Percentiles rank a stretch among this genome's conserved stretches.
Conservation (phyloP, 441 rosid species). For the Pelargonium citronellum region DNA sequence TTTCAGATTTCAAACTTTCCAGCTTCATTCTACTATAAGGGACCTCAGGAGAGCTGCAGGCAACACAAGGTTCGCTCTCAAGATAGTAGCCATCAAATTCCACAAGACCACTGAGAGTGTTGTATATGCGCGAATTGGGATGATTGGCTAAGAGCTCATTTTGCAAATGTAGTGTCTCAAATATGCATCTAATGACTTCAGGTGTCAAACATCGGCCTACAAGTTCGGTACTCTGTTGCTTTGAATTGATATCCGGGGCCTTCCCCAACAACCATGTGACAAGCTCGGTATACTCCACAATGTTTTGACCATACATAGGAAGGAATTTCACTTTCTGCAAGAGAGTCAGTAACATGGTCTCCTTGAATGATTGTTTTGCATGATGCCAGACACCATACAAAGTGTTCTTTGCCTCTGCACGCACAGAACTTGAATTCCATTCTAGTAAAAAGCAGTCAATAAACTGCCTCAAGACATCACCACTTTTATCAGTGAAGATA, state of each 20-base stretch:
- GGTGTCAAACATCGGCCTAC: conserved; percentile 80
- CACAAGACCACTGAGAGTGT: conserved; percentile 88
- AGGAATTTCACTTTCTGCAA: conserved; percentile 69
- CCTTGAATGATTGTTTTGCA: conserved; percentile 83
- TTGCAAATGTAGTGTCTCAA: conserved; percentile 91
- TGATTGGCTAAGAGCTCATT: conserved; percentile 99
- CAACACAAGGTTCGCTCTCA: conserved; percentile 99
- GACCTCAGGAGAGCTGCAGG: conserved; percentile 99
- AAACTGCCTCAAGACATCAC: conserved; percentile 82
- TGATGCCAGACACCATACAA: conserved; percentile 98
- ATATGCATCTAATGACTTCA: conserved; percentile 77
- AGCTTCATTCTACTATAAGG: conserved; percentile 99
- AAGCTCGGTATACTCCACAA: conserved; percentile 94
- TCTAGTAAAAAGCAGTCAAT: conserved; percentile 92
- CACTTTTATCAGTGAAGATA: conserved; percentile 72
- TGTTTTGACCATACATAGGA: conserved; percentile 97
- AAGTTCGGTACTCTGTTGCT: conserved; percentile 65
- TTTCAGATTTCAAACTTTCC: conserved; percentile 98
- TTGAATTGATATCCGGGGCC: conserved; percentile 70
- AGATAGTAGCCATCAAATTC: conserved; percentile 99
- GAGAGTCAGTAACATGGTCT: conserved; percentile 60
- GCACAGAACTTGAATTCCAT: conserved; percentile 97
- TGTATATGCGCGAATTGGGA: conserved; percentile 98
- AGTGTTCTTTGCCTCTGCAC: conserved; percentile 85
- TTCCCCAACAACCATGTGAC: conserved; percentile 81